Percentiles rank a stretch among this genome's conserved stretches.
phyloP scores from a whole-genome alignment of 1,284 basidiomycete species.

The Pseudozyma thailandica region DNA sequence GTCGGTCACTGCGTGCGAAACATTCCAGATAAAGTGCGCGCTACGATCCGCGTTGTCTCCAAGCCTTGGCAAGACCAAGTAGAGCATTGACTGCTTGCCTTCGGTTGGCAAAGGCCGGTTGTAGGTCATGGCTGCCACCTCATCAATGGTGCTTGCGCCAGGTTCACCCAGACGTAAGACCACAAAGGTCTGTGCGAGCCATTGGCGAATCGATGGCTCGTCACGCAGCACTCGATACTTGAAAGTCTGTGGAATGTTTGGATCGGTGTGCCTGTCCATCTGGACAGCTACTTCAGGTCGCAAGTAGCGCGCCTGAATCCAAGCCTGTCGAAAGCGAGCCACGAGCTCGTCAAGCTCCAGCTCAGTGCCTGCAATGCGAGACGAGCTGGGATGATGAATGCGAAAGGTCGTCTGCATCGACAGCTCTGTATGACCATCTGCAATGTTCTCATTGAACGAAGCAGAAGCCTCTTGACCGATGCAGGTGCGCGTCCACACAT shows the following conservation, averaged over 20 bases:
- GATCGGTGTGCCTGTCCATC: slow-evolving; percentile 24
- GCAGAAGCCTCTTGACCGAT: slow-evolving; percentile 43
- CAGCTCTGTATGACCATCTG: slow-evolving; percentile 47
- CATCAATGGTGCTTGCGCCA: slow-evolving; percentile 7
- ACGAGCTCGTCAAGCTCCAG: slow-evolving; percentile 29
- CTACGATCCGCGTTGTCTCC: slow-evolving; percentile 8
- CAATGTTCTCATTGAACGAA: slow-evolving; percentile 46
- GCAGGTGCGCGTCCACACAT: slow-evolving; percentile 35
- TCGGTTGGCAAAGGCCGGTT: slow-evolving; percentile 26
- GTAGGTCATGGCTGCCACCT: slow-evolving; percentile 22
- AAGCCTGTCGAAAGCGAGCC: slow-evolving; percentile 18
- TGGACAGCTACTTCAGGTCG: slow-evolving; percentile 37
- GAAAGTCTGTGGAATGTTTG: slow-evolving; percentile 15
- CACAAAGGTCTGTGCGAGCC: slow-evolving; percentile 35
- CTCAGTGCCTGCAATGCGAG: slow-evolving; percentile 16
- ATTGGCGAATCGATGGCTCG: slow-evolving; percentile 17
- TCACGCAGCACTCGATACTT: slow-evolving; percentile 20
- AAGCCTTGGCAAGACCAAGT: slow-evolving; percentile 21
- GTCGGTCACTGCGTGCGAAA: slow-evolving; percentile 44
- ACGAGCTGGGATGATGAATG: slow-evolving; percentile 12
- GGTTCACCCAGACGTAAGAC: slow-evolving; percentile 22
- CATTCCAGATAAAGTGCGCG: slow-evolving; percentile 33
- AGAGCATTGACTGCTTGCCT: slow-evolving; percentile 44
- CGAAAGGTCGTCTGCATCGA: slow-evolving; percentile 15
- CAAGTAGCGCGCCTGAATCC: slow-evolving; percentile 25